These are phyloP conservation scores for Selenicereus undatus DNA, from an alignment of 148 eudicot species.

Conservation along the genomic window DNA sequence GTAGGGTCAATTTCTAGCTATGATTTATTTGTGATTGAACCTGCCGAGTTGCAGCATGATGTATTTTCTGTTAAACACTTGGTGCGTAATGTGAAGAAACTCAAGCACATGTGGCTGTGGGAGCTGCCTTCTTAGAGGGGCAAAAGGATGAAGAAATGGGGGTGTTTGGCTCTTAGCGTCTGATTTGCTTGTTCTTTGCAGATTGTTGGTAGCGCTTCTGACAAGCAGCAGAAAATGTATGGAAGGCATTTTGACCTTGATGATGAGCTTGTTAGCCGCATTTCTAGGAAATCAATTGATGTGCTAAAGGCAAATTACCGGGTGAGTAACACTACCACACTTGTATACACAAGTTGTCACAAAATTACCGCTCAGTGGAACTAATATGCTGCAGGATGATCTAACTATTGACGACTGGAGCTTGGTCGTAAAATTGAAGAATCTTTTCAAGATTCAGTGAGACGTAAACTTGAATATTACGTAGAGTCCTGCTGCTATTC, in stretches of 20 bases:
- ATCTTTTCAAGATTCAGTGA: conserved; percentile 62
- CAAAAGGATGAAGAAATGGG: neutral
- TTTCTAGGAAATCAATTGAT: conserved; percentile 80
- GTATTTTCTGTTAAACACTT: neutral
- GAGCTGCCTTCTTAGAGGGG: neutral
- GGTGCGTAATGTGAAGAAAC: neutral
- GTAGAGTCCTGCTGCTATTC: neutral
- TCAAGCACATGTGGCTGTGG: neutral
- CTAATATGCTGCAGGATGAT: conserved; percentile 50
- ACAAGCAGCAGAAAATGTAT: conserved; percentile 88
- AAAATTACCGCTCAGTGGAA: conserved; percentile 5
- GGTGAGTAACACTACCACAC: conserved; percentile 31
- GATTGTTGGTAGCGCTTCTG: conserved; percentile 72
- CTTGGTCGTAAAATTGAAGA: conserved; percentile 62
- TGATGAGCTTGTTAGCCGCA: conserved; percentile 92
- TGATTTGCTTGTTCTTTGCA: conserved; percentile 21
- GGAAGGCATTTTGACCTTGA: conserved; percentile 89
- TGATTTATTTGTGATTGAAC: neutral
- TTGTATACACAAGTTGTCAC: neutral
- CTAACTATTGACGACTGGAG: conserved; percentile 56
- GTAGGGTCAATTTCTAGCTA: neutral
- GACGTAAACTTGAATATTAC: neutral
- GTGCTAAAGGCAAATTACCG: conserved; percentile 63
- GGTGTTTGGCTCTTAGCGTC: neutral
- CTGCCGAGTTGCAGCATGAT: neutral